phyloP scores from a whole-genome alignment of 495 filamentous ascomycete genomes.

The Usnea hakonensis region DNA sequence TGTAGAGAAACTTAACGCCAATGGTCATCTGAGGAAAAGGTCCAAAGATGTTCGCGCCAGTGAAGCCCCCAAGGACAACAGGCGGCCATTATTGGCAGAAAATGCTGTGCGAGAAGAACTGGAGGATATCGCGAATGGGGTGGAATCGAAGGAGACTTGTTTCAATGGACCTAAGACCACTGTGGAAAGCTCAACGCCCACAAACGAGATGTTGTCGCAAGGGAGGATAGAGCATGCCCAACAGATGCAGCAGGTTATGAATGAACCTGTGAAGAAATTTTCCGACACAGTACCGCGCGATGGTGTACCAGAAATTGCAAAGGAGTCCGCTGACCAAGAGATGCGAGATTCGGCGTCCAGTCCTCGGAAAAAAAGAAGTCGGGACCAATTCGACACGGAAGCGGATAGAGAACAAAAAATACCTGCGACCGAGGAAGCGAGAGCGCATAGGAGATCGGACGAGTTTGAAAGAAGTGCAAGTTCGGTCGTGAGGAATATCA shows the following conservation, averaged over 20 bases:
- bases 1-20: slow-evolving; percentile 9
- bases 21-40: slow-evolving; percentile 36
- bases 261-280: background rate
- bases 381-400: slow-evolving; percentile 45
- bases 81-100: slow-evolving; percentile 2
- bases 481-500: background rate
- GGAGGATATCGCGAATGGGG: background rate
- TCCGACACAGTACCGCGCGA: background rate
- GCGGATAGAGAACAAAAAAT: slow-evolving; percentile 25
- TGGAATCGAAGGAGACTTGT: background rate
- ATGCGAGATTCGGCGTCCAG: slow-evolving; percentile 25
- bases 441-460: slow-evolving; percentile 24
- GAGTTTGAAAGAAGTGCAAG: slow-evolving; percentile 17
- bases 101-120: slow-evolving; percentile 24
- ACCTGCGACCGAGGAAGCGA: slow-evolving; percentile 24
- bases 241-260: background rate
- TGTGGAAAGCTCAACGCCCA: background rate
- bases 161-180: background rate
- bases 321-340: slow-evolving; percentile 8
- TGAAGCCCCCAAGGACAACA: slow-evolving; percentile 8
- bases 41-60: slow-evolving; percentile 36
- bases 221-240: background rate
- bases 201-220: background rate
- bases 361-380: slow-evolving; percentile 46
- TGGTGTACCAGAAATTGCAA: background rate